Conservation (phyloP, 2,329 filamentous ascomycete genomes). For the Monascus ruber region DNA sequence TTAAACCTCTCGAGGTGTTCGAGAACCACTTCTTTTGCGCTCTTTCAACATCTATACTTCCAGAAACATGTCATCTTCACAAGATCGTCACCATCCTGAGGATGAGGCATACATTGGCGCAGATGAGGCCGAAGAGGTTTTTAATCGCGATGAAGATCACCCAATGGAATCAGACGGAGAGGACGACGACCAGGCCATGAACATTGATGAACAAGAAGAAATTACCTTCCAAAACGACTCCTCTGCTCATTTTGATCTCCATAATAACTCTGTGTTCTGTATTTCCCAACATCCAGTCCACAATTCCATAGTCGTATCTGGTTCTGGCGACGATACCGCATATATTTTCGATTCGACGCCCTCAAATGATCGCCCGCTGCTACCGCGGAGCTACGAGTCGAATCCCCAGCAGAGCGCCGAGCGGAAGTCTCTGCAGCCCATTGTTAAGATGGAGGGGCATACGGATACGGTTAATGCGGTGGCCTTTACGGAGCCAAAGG, state of each 20-base stretch:
- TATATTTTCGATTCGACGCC: conserved; percentile 74
- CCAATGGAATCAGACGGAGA: conserved; percentile 67
- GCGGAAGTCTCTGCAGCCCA: conserved; percentile 48
- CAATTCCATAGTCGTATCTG: conserved; percentile 70
- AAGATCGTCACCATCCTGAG: conserved; percentile 37
- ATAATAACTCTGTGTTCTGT: conserved; percentile 86
- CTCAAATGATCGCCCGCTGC: conserved; percentile 47
- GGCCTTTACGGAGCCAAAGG: conserved; percentile 68
- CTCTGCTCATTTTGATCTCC: conserved; percentile 77
- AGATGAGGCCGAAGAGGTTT: conserved; percentile 68
- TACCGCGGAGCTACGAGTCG: conserved; percentile 65
- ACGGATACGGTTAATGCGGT: conserved; percentile 82
- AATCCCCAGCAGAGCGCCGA: conserved; percentile 50
- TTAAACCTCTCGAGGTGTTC: too few species aligned
- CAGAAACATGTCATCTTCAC: conserved; percentile 20
- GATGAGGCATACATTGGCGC: conserved; percentile 63
- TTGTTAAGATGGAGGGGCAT: conserved; percentile 78
- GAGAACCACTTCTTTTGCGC: background rate
- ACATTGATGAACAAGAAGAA: conserved; percentile 51
- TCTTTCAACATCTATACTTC: background rate
- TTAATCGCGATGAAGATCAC: conserved; percentile 55
- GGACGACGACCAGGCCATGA: conserved; percentile 43
- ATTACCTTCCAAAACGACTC: conserved; percentile 84
- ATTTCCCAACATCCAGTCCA: conserved; percentile 83
- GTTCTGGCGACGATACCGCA: conserved; percentile 73